Evolutionary conservation across 345 rosid genomes (phyloP).

Genomic region (Arabidopsis arenosa): DNA sequence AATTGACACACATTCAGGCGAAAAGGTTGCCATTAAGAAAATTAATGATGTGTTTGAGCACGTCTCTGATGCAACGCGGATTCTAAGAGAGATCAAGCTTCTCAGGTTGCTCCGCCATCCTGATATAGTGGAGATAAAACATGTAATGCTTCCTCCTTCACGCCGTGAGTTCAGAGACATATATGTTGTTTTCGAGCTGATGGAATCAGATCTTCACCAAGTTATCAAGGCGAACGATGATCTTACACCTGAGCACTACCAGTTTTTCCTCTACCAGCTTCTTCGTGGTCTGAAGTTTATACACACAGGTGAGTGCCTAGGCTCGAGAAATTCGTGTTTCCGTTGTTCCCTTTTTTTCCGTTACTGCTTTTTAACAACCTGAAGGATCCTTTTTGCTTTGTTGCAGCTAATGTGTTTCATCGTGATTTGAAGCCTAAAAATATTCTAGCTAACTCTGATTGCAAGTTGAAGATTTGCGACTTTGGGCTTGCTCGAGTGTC

Average conservation of each 20-base stretch:
- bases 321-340: constrained; percentile 16
- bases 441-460: constrained; percentile 97
- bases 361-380: constrained; percentile 24
- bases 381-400: constrained; percentile 25
- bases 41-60: constrained; percentile 98
- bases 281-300: constrained; percentile 91
- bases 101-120: constrained; percentile 95
- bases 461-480: constrained; percentile 98
- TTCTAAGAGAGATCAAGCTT: constrained; percentile 95
- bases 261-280: constrained; percentile 96
- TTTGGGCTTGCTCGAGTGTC: constrained; percentile 99
- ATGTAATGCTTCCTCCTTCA: constrained; percentile 99
- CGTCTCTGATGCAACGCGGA: constrained; percentile 97
- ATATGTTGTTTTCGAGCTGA: constrained; percentile 93
- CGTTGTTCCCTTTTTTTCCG: constrained; percentile 2
- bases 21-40: constrained; percentile 93
- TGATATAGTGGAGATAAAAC: constrained; percentile 91
- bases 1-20: constrained; percentile 80
- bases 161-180: constrained; percentile 94
- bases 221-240: constrained; percentile 97
- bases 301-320: constrained; percentile 70
- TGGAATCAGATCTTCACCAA: constrained; percentile 99
- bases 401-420: constrained; percentile 93
- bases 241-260: constrained; percentile 96
- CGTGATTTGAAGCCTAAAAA: constrained; percentile 99